Conservation (phyloP, 208 protist species). For the Acanthamoeba lenticulata region DNA sequence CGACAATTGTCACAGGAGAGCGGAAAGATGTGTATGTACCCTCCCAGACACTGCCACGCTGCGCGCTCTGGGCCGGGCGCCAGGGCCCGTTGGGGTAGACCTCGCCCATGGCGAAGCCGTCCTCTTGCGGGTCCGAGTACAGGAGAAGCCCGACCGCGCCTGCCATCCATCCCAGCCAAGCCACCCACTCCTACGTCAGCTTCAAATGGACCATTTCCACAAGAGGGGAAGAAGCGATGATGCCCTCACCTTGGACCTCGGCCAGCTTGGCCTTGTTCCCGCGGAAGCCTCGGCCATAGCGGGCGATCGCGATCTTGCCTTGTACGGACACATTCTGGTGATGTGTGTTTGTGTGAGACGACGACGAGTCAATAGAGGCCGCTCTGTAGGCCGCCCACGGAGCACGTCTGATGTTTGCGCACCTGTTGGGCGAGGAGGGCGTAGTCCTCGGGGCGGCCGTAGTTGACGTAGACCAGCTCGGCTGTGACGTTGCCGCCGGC, state of each 20-base stretch:
- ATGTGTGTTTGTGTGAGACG: too few species aligned
- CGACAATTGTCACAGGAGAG: too few species aligned
- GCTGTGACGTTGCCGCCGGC: constrained; percentile 27
- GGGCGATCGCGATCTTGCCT: constrained; percentile 67
- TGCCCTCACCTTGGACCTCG: not conserved
- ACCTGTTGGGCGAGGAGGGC: constrained; percentile 22
- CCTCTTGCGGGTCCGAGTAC: constrained; percentile 67
- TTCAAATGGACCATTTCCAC: not conserved
- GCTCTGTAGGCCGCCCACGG: too few species aligned
- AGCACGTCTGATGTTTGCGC: not conserved
- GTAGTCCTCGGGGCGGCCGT: constrained; percentile 64
- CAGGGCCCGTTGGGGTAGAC: constrained; percentile 70
- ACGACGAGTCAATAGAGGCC: too few species aligned
- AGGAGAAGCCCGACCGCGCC: constrained; percentile 41
- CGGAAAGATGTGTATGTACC: not conserved
- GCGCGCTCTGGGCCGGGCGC: constrained; percentile 31
- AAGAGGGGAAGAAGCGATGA: too few species aligned
- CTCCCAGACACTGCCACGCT: constrained; percentile 62
- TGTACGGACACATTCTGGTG: not conserved
- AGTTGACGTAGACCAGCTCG: constrained; percentile 72
- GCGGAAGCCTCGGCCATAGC: constrained; percentile 54
- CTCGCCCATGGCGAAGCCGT: constrained; percentile 17
- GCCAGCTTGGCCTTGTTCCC: constrained; percentile 63
- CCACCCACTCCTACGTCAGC: too few species aligned
- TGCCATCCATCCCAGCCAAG: too few species aligned